Conservation (phyloP, 371 early-diverging fungal species). For the Entomophthora muscae region DNA sequence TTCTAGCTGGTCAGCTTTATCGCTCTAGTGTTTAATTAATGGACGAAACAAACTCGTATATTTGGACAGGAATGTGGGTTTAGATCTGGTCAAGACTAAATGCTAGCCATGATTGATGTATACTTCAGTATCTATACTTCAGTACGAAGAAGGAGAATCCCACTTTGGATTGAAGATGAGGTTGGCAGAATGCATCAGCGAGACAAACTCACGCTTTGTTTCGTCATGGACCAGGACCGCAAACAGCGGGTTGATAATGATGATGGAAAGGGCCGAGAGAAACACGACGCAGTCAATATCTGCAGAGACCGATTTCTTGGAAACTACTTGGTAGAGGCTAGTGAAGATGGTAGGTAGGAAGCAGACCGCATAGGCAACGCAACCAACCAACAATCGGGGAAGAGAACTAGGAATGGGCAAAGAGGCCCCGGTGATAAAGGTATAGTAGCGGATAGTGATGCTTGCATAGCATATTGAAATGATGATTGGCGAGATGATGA, state of each 20-base stretch:
- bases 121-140: too few species aligned
- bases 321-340: background rate
- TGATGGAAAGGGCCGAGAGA: background rate
- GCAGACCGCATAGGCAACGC: background rate
- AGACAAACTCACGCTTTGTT: background rate
- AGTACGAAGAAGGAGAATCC: too few species aligned
- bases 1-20: too few species aligned
- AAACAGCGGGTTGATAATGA: conserved; percentile 4
- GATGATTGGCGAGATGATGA: background rate
- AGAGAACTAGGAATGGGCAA: background rate
- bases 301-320: background rate
- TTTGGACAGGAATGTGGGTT: too few species aligned
- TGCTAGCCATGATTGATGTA: too few species aligned
- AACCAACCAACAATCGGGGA: background rate
- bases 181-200: too few species aligned
- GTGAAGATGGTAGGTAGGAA: conserved; percentile 1
- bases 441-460: background rate
- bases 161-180: too few species aligned
- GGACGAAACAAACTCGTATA: too few species aligned
- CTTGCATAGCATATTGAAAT: background rate
- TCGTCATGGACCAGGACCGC: conserved; percentile 3
- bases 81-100: too few species aligned
- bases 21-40: too few species aligned
- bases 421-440: background rate
- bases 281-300: background rate